Evolutionary conservation across 176 grass and related monocot genomes (phyloP), one percentile per base, ranked within the genome.

Genomic region (Musa itinerans): DNA sequence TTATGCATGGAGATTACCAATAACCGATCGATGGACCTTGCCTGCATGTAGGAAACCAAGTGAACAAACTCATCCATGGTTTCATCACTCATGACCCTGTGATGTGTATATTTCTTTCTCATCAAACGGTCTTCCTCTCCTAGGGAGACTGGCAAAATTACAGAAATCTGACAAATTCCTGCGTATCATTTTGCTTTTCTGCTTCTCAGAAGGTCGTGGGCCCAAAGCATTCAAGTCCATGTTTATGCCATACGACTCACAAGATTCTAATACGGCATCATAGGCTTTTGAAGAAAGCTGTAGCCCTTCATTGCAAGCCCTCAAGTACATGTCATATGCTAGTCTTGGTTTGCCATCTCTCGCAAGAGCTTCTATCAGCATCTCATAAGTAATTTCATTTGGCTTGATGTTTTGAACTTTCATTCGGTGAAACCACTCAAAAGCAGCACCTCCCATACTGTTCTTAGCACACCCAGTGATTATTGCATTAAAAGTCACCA

Each of bases 341-440:
- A 98, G 84, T 76, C 76, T 93, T 57, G 84, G 78, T 72, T 98
- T 98, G 27, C 84, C 80, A 69, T 98, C 86, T 75, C 76, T 85
- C 6, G 82, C 82, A 66, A 98, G 86, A 77, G 86, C 83, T 69
- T 89, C 72, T 19, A 98, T 85, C 57, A 98, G 68, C 80, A 87
- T 80, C 72, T 98, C 88, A 65, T 93, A 97, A 20, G 90, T 97
- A 69, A 92, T 77, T 78, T 85, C 82, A 59, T 93, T 89, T 57
- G 94, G 94, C 25, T 85, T 80, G 63, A 98, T 83, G 9, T 29
- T 78, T 77, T 26, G 26, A 65, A 78, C 72, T 55, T 91, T 91
- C 94, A 98, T 98, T 19, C 77, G 82, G 78, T 91, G 84, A 79
- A 98, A 98, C 94, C 90, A 98, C 64, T 98, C 90, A 14, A 89